Evolutionary conservation across 2,329 filamentous ascomycete genomes (phyloP), one percentile per base, ranked within the genome.

Genomic region (Tolypocladium amazonense): DNA sequence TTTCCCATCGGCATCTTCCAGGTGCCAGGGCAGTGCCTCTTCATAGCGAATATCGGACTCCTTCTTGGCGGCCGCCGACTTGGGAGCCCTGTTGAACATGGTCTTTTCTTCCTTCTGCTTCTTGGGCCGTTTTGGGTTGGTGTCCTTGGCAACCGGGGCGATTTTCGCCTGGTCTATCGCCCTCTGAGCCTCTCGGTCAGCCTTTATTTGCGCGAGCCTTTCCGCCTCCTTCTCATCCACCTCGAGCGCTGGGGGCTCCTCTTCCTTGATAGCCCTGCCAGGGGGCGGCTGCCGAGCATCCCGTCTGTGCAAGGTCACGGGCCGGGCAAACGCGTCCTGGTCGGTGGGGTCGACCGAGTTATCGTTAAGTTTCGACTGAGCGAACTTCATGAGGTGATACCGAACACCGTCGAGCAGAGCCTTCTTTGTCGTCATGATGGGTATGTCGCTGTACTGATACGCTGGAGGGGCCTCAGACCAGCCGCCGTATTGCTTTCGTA

Each of bases 1-100:
- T 72, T 93, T 96, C 64, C 92, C 91, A 68, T 99, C 93, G 47
- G 92, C 95, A 72, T 99, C 94, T 71, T 99, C 94, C 41, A 99
- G 75, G 71, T 97, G 92, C 94, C 94, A 99, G 7, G 94, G 94
- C 56, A 97, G 79, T 4, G 93, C 91, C 73, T 99, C 94, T 71
- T 97, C 94, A 65, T 97, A 99, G 63, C 92, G 88, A 75, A 85
- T 85, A 60, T 85, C 83, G 0, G 81, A 79, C 60, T 86, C 81
- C 77, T 81, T 95, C 81, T 82, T 94, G 77, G 76, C 93, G 69
- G 93, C 92, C 68, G 92, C 92, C 7, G 82, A 81, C 59, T 83
- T 82, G 60, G 95, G 89, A n/a, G 88, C 84, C 65, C 90, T 87
- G 69, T 90, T 92, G 27, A 96, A 89, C 67, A 92, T 90, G 64